These are phyloP conservation scores for Boletus tomentosulus DNA, from an alignment of 768 basidiomycete species.

Conservation along the genomic window DNA sequence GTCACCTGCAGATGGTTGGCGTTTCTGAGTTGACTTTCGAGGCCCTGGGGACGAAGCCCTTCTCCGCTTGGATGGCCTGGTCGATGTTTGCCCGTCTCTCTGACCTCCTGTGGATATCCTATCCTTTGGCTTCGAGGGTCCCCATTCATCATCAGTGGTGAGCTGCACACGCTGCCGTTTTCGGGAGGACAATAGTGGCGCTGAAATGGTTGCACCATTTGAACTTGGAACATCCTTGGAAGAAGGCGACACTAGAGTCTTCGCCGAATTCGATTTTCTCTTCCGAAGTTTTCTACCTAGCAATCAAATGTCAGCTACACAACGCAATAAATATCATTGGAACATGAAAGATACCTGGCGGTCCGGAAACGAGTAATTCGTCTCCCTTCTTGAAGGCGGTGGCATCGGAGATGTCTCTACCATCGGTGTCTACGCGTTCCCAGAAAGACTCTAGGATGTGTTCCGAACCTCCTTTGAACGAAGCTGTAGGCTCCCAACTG, in stretches of 20 bases:
- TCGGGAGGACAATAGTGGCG: constrained; percentile 14
- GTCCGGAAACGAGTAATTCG: constrained; percentile 50
- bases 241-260: constrained; percentile 4
- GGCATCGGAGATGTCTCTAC: constrained; percentile 47
- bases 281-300: constrained; percentile 19
- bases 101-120: constrained; percentile 7
- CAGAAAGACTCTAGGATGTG: constrained; percentile 43
- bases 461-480: constrained; percentile 54
- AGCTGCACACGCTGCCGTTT: constrained; percentile 25
- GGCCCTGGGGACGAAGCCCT: constrained; percentile 30
- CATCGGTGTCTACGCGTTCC: constrained; percentile 30
- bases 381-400: constrained; percentile 52
- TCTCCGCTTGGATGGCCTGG: constrained; percentile 16
- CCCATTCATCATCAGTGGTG: constrained; percentile 6
- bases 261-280: constrained; percentile 14
- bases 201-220: constrained; percentile 14
- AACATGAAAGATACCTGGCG: constrained; percentile 44
- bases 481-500: constrained; percentile 67
- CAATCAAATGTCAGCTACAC: constrained; percentile 1
- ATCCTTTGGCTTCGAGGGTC: constrained; percentile 6
- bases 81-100: constrained; percentile 4
- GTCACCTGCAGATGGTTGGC: constrained; percentile 22
- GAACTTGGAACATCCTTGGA: constrained; percentile 8
- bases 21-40: constrained; percentile 14
- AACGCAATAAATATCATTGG: not conserved